Evolutionary conservation across 1,139 yeast genomes (phyloP).

Genomic region (Debaryomyces fabryi): DNA sequence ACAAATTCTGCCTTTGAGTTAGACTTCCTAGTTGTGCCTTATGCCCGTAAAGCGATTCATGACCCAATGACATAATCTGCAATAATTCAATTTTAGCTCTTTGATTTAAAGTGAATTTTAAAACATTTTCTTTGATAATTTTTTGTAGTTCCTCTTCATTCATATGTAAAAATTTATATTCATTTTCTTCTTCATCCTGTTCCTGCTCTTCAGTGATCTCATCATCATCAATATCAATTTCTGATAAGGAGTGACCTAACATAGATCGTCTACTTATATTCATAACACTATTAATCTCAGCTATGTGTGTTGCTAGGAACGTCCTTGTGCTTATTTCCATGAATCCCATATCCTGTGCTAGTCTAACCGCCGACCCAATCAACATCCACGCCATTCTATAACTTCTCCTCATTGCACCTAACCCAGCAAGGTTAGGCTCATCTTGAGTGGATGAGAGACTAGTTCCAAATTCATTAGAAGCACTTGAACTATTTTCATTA

Average conservation of each 20-base stretch:
- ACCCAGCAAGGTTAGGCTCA: conserved; percentile 65
- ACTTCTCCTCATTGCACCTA: conserved; percentile 83
- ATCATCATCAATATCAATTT: conserved; percentile 58
- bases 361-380: conserved; percentile 80
- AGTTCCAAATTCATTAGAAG: conserved; percentile 11
- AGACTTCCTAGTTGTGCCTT: conserved; percentile 57
- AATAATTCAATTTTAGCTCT: conserved; percentile 78
- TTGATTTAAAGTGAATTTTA: conserved; percentile 62
- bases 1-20: conserved; percentile 67
- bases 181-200: conserved; percentile 35
- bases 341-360: conserved; percentile 86
- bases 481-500: conserved; percentile 19
- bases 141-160: conserved; percentile 41
- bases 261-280: conserved; percentile 69
- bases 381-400: conserved; percentile 95
- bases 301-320: conserved; percentile 79
- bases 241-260: conserved; percentile 67
- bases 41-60: conserved; percentile 76
- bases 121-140: conserved; percentile 26
- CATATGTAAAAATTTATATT: conserved; percentile 36
- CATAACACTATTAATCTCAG: conserved; percentile 79
- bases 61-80: conserved; percentile 80
- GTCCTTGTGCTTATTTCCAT: conserved; percentile 74
- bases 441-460: conserved; percentile 15
- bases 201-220: conserved; percentile 36